phyloP scores from a whole-genome alignment of 1,284 basidiomycete genomes.

The Paramarasmius palmivorus region DNA sequence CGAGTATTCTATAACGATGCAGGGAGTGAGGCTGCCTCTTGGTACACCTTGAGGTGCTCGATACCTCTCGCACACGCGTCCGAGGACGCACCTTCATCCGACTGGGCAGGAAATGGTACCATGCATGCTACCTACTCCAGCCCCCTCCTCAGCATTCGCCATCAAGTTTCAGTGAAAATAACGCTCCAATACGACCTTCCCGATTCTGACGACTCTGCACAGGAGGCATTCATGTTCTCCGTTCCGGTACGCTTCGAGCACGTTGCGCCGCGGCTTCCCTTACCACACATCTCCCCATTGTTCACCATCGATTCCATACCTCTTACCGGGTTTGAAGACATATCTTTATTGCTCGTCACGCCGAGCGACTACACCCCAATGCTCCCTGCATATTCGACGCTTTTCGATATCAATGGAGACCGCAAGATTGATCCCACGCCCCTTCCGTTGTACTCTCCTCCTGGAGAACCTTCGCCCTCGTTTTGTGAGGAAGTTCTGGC shows the following conservation, averaged over 20 bases:
- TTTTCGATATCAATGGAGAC: slow-evolving; percentile 73
- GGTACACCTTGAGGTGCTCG: slow-evolving; percentile 61
- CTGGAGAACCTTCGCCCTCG: neutral
- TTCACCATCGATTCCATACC: neutral
- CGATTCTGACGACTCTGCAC: slow-evolving; percentile 35
- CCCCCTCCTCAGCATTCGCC: slow-evolving; percentile 60
- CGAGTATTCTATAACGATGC: slow-evolving; percentile 44
- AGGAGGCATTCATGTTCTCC: slow-evolving; percentile 34
- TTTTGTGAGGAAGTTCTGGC: too few species aligned
- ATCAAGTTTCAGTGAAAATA: slow-evolving; percentile 54
- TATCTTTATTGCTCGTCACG: slow-evolving; percentile 7
- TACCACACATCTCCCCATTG: slow-evolving; percentile 3
- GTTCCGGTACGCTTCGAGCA: slow-evolving; percentile 58
- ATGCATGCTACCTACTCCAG: slow-evolving; percentile 47
- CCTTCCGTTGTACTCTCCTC: slow-evolving; percentile 60
- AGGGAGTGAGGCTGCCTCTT: slow-evolving; percentile 32
- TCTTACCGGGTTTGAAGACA: neutral
- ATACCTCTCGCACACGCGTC: slow-evolving; percentile 45
- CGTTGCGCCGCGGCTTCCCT: slow-evolving; percentile 29
- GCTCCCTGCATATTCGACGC: slow-evolving; percentile 74
- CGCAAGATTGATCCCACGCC: slow-evolving; percentile 70
- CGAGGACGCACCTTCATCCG: slow-evolving; percentile 25
- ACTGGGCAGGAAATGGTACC: slow-evolving; percentile 44
- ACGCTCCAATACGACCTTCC: slow-evolving; percentile 55
- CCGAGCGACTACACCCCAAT: slow-evolving; percentile 26